phyloP scores from a whole-genome alignment of 106 monocot species.

The Alisma plantagoaquatica region DNA sequence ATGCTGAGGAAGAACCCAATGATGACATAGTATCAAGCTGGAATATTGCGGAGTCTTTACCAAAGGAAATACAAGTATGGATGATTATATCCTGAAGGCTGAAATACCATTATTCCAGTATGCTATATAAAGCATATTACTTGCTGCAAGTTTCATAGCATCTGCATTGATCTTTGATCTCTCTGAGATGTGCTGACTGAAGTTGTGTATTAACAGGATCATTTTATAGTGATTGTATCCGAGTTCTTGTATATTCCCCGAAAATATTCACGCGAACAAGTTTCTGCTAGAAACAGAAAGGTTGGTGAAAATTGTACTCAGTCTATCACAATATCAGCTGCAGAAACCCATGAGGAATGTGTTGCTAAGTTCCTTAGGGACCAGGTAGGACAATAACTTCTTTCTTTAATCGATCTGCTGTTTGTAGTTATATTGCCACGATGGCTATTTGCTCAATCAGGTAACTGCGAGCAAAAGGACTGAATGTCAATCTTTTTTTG shows the following conservation, averaged over 20 bases:
- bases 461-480: neutral
- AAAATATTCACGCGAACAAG: constrained; percentile 55
- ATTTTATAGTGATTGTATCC: constrained; percentile 78
- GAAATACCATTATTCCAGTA: no score
- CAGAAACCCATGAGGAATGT: constrained; percentile 50
- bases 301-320: constrained; percentile 42
- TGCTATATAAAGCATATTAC: no score
- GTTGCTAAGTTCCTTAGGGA: constrained; percentile 62
- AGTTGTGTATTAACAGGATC: constrained; percentile 42
- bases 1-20: constrained; percentile 30
- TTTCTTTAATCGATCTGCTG: neutral
- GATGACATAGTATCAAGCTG: constrained; percentile 84
- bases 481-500: constrained; percentile 7
- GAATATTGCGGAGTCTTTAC: constrained; percentile 82
- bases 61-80: constrained; percentile 64
- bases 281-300: constrained; percentile 14
- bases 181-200: no score
- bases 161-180: no score
- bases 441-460: neutral
- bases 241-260: constrained; percentile 89
- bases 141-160: no score
- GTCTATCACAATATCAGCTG: constrained; percentile 63
- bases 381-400: constrained; percentile 29
- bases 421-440: neutral
- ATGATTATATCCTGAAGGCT: no score